Evolutionary conservation across 768 basidiomycete genomes (phyloP), one percentile per base, ranked within the genome.

Genomic region (Paxillus rubicundulus): DNA sequence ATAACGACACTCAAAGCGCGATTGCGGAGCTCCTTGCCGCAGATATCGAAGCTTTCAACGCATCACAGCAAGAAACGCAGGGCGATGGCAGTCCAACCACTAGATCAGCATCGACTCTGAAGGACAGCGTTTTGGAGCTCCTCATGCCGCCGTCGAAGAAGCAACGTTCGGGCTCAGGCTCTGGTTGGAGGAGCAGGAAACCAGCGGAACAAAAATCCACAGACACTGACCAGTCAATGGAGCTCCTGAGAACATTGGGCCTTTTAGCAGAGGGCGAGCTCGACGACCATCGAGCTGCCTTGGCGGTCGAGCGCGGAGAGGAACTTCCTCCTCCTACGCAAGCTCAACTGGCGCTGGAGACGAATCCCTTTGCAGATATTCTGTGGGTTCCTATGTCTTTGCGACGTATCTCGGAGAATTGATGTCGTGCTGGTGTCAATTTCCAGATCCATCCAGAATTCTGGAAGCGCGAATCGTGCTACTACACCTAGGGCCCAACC

Each of bases 251-350:
- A 17, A 7, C 13, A 17, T 17, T 37, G 36, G 36, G 16, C 7
- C 36, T 37, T 17, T 8, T 37, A 17, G 36, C 36, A 37, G 36
- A 37, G 16, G 36, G 36, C 7, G 36, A 37, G 14, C 36, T 37
- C 9, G 36, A 37, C 14, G 36, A 37, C 36, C 36, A 7, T 9
- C 36, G 36, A 37, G 36, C 36, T 13, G 36, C 36, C n/a, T n/a
- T 74, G 36, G 73, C 77, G 1, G 52, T 78, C 14, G 54, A 70
- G 36, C 61, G 66, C 3, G 75, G 71, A 1, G 49, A 49, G 20
- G 7, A 47, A 1, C 49, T 67, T 43, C 67, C 63, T 3, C 46
- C 32, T 16, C 66, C 9, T 3, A 68, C 65, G 13, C 20, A 18
- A 20, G 60, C 58, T 20, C 68, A 68, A 39, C 21, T 54, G 27